Evolutionary conservation across 305 asterid genomes (phyloP).

Genomic region (Fraxinus xanthoxyloides): DNA sequence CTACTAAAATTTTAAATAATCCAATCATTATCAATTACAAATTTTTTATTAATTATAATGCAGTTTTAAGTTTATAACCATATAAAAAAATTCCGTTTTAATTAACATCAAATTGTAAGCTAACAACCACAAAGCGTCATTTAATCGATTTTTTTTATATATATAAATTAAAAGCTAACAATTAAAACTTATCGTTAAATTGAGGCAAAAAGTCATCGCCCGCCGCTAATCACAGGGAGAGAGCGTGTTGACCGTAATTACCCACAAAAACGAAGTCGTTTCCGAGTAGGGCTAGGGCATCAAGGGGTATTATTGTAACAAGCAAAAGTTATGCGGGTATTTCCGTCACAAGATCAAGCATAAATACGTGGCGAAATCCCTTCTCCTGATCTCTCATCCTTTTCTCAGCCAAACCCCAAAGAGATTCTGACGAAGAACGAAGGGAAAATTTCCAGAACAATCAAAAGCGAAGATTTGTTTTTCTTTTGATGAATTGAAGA

Average conservation of each 20-base stretch:
- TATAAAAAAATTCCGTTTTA: neutral
- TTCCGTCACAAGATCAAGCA: slow-evolving; percentile 36
- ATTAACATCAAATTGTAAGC: neutral
- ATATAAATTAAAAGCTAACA: neutral
- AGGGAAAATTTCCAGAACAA: slow-evolving; percentile 2
- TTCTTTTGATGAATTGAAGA: neutral
- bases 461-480: neutral
- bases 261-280: neutral
- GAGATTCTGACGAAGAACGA: slow-evolving; percentile 7
- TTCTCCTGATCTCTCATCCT: slow-evolving; percentile 30
- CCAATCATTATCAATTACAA: neutral
- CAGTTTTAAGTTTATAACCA: neutral
- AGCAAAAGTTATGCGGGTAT: slow-evolving; percentile 30
- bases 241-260: slow-evolving; percentile 23
- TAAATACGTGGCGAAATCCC: slow-evolving; percentile 46
- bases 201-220: neutral
- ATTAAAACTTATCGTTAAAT: neutral
- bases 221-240: neutral
- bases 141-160: neutral
- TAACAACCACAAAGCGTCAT: neutral
- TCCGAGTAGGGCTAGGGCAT: slow-evolving; percentile 28
- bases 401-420: neutral
- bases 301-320: slow-evolving; percentile 33
- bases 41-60: neutral
- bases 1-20: neutral